Conservation (phyloP, 495 filamentous ascomycete species). For the Aspergillus bridgeri region DNA sequence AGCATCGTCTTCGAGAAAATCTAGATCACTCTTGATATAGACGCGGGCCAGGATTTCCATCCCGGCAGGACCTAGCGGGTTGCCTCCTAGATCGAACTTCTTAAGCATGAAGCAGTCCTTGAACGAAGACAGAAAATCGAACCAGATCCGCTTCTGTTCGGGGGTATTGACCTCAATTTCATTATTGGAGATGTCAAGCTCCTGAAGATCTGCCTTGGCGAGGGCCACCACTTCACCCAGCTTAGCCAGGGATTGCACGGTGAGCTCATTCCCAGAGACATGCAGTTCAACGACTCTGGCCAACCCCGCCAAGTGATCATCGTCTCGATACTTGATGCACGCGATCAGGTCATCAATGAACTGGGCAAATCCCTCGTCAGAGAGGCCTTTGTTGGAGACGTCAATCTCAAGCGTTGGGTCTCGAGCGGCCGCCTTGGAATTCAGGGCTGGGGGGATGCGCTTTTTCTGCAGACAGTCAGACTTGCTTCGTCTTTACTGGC, state of each 20-base stretch:
- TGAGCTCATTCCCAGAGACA: constrained; percentile 41
- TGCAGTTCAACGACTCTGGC: constrained; percentile 45
- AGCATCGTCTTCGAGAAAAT: constrained; percentile 24
- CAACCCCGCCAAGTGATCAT: constrained; percentile 26
- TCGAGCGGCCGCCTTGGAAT: constrained; percentile 30
- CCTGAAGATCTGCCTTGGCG: constrained; percentile 39
- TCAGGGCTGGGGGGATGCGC: constrained; percentile 32
- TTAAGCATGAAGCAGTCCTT: constrained; percentile 40
- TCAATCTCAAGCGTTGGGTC: constrained; percentile 48
- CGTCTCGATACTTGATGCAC: constrained; percentile 30
- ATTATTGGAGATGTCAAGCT: constrained; percentile 48
- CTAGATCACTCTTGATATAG: constrained; percentile 38
- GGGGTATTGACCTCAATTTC: constrained; percentile 30
- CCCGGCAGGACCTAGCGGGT: constrained; percentile 36
- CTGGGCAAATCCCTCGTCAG: constrained; percentile 40
- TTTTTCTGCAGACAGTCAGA: constrained; percentile 28
- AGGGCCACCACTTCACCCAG: constrained; percentile 38
- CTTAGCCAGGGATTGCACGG: constrained; percentile 29
- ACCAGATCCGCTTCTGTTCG: constrained; percentile 40
- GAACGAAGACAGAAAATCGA: constrained; percentile 42
- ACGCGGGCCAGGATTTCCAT: constrained; percentile 43
- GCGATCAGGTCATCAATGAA: constrained; percentile 38
- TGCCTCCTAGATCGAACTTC: constrained; percentile 44
- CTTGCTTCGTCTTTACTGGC: constrained; percentile 9
- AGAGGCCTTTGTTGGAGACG: constrained; percentile 39